A percentile compares a stretch with the other conserved stretches of the same genome.
phyloP scores from a whole-genome alignment of 306 rosid species.

The Glycine tomentella region DNA sequence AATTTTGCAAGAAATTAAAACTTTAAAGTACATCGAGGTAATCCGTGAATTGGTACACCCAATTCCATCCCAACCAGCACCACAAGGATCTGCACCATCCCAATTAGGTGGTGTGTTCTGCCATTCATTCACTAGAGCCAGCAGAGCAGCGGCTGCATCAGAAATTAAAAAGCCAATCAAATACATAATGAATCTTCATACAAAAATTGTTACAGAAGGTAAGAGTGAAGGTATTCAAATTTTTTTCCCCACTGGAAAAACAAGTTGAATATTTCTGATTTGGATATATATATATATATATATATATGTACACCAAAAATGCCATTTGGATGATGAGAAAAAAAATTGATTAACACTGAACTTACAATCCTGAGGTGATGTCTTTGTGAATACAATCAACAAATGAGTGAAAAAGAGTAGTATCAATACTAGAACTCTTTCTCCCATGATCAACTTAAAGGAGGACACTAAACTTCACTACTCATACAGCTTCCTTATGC shows the following conservation, averaged over 20 bases:
- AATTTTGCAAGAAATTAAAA: slow-evolving; percentile 22
- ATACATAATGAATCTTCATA: slow-evolving; percentile 1
- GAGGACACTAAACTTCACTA: not conserved
- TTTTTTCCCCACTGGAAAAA: not conserved
- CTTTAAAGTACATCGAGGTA: slow-evolving; percentile 49
- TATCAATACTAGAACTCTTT: slow-evolving; percentile 33
- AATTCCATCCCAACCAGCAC: slow-evolving; percentile 54
- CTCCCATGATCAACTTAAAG: slow-evolving; percentile 49
- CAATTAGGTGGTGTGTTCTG: slow-evolving; percentile 49
- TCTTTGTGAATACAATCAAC: slow-evolving; percentile 41
- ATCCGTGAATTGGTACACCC: slow-evolving; percentile 47
- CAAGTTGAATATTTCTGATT: slow-evolving; percentile 12
- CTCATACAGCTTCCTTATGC: slow-evolving; percentile 21
- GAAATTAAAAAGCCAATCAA: slow-evolving; percentile 19
- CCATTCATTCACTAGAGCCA: slow-evolving; percentile 35
- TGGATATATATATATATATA: not conserved
- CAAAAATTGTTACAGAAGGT: slow-evolving; percentile 17
- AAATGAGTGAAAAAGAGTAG: slow-evolving; percentile 43
- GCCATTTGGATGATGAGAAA: slow-evolving; percentile 22
- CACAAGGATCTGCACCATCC: slow-evolving; percentile 55
- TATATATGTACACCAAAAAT: slow-evolving; percentile 8
- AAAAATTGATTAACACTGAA: slow-evolving; percentile 4
- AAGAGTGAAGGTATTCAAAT: not conserved
- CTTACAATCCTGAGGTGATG: slow-evolving; percentile 49
- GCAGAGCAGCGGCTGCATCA: slow-evolving; percentile 47